Percentiles rank a stretch among this genome's conserved stretches.
Conservation (phyloP, 2,329 filamentous ascomycete species). For the Aschersonia sp. region DNA sequence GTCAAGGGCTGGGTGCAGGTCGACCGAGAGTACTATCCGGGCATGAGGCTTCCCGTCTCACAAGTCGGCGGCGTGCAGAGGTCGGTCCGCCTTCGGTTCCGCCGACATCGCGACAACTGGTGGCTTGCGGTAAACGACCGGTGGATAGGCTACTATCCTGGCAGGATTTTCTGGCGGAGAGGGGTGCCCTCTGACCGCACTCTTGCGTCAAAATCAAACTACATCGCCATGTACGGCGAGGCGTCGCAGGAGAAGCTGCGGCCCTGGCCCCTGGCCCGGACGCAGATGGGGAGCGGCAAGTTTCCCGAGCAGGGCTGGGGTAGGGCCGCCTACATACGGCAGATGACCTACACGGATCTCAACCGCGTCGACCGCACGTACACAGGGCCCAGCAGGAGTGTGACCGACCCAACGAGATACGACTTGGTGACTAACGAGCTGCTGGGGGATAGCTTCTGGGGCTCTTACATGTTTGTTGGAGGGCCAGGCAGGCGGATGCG, state of each 20-base stretch:
- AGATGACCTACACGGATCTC: not conserved
- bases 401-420: not conserved
- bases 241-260: not conserved
- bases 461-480: not conserved
- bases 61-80: slow-evolving; percentile 5
- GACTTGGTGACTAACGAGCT: not conserved
- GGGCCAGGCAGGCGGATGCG: not conserved
- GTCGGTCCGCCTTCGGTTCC: slow-evolving; percentile 4
- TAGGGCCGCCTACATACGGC: not conserved
- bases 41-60: slow-evolving; percentile 5
- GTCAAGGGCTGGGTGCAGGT: slow-evolving; percentile 8
- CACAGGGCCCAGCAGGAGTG: not conserved
- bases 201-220: not conserved
- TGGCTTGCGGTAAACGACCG: slow-evolving; percentile 6
- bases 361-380: not conserved
- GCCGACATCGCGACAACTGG: slow-evolving; percentile 6
- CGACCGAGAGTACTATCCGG: slow-evolving; percentile 5
- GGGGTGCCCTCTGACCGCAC: not conserved
- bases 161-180: slow-evolving; percentile 3
- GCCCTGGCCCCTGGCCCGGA: not conserved
- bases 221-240: not conserved
- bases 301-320: not conserved
- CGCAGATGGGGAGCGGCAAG: not conserved
- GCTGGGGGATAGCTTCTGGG: not conserved
- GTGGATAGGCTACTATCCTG: slow-evolving; percentile 9